Percentiles rank a stretch among this genome's conserved stretches.
Evolutionary conservation across 106 monocot genomes (phyloP).

Genomic region (Narthecium ossifragum): DNA sequence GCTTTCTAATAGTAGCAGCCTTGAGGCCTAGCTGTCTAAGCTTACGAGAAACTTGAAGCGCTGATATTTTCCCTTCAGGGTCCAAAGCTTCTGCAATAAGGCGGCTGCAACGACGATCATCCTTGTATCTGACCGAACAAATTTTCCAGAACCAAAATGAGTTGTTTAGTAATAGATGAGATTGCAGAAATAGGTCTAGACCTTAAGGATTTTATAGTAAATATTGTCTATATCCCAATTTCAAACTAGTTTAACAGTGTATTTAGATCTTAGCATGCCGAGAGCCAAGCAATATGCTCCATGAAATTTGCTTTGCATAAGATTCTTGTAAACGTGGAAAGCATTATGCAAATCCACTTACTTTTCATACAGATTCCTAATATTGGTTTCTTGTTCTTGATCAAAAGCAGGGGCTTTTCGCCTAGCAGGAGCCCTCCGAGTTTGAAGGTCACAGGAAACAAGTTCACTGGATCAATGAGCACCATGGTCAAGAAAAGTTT

Average conservation of each 20-base stretch:
- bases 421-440: conserved; percentile 22
- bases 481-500: conserved; percentile 1
- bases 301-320: no score
- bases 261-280: no score
- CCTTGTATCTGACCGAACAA: conserved; percentile 73
- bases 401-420: conserved; percentile 27
- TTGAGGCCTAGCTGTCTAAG: conserved; percentile 62
- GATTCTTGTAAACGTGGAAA: no score
- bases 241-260: no score
- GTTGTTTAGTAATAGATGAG: no score
- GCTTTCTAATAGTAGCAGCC: no score
- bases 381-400: conserved; percentile 39
- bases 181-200: no score
- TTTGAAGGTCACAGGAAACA: conserved; percentile 8
- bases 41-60: conserved; percentile 52
- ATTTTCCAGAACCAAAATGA: conserved; percentile 1
- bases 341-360: conserved; percentile 22
- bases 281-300: no score
- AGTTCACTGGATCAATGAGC: conserved; percentile 23
- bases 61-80: conserved; percentile 52
- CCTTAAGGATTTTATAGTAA: no score
- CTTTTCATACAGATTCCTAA: conserved; percentile 52
- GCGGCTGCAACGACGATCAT: conserved; percentile 46
- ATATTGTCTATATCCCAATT: no score
- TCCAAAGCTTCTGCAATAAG: conserved; percentile 67